Base-by-base conservation (phyloP, 2,329 filamentous ascomycete genomes). In the Metarhizium sp. region DNA sequence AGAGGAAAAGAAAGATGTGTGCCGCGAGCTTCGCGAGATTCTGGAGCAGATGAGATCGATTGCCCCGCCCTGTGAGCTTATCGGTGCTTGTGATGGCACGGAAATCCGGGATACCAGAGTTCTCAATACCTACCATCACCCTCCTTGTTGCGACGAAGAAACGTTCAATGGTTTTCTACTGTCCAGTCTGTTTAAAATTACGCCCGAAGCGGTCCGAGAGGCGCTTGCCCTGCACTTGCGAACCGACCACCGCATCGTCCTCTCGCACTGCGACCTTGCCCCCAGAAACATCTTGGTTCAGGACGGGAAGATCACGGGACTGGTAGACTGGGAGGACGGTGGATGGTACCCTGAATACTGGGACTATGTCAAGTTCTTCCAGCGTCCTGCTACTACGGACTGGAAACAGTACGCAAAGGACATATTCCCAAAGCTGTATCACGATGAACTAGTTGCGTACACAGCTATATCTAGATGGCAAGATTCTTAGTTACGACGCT, bases 261-360 rank as follows among this genome's bases (percentile, higher is more conserved):
- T 82, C 57, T 77, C 77, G 2, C 78, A 82, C 65, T 73, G 73
- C 3, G 78, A 82, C 61, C 66, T 82, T 11, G 68, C 66, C 10
- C 69, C 68, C 3, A 59, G 72, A 3, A 79, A 79, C 54, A 75
- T 79, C 34, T 56, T 79, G 3, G 64, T 71, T 2, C 58, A 63
- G 2, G 71, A 68, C 2, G 71, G 70, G 16, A 63, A 68, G 7
- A 64, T 77, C 16, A 65, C 66, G 46, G 75, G 69, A 3, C 68
- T 78, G 29, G 55, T 78, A 29, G 76, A 78, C 59, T 78, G 75
- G 75, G 75, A 78, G 59, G 66, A 69, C 34, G 66, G 71, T 25
- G 75, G 74, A 1, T 78, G 72, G 73, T 77, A 73, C 60, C 75
- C 74, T 2, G 63, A 67, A n/a, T 72, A 71, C 52, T 78, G 68